Base-by-base conservation (phyloP, 768 basidiomycete genomes). In the Gloeostereum incarnatum region DNA sequence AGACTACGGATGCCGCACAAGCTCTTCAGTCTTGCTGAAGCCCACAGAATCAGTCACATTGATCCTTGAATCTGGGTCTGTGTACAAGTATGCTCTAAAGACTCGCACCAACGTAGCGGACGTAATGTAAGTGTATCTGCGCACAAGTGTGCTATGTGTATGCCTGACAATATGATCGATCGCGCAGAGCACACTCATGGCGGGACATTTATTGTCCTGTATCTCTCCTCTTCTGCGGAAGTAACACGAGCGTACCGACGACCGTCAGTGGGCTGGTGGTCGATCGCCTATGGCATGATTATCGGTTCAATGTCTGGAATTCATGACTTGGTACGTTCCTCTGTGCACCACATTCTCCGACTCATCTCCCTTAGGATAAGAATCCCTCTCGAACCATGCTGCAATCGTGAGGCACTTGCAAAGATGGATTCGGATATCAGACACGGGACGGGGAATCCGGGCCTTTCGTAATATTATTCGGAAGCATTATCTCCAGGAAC, bases 21-120 rank as follows among this genome's bases (percentile, higher is more conserved):
- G 67, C 36, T 64, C 71, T 36, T 65, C 73, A 43, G 66, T 80
- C 32, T 52, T 81, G 19, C 61, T 84, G 27, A 65, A 71, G 41
- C 79, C 80, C 3, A 65, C 71, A 34, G 80, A 84, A 51, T 71
- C 68, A 30, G 61, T 84, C 39, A 76, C 77, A 22, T 65, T 82
- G 41, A 67, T 84, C 43, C 67, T 84, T 45, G 78, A 81, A 49
- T 78, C 81, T 14, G 81, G 81, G 5, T 68, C 70, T 16, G 59
- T 74, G 26, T 84, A 84, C 62, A 70, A 71, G 50, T 82, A 84
- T 54, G 78, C 75, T 24, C 60, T 84, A 42, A 82, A 81, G 55
- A 67, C 68, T 44, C 70, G 66, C 45, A 69, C 72, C 35, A 77
- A 75, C 50, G 79, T 82, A 20, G 77, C 71, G 41, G 76, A 78